Evolutionary conservation across 177 flowering plant species (phyloP), one percentile per base, ranked within the genome.

Genomic region (Vitis hybrid): DNA sequence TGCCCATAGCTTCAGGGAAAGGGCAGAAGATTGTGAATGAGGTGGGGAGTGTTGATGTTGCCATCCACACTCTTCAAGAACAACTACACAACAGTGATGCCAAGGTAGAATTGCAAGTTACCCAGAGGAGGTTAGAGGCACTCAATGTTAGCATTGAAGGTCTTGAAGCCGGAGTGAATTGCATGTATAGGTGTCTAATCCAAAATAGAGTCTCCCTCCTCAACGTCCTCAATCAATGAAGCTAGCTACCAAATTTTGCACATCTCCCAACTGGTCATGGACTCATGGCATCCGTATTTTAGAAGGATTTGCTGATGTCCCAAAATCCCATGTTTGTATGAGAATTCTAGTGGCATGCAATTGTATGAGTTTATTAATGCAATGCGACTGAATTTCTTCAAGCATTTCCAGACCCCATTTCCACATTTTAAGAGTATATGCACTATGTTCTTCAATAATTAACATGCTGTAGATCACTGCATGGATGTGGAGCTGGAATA

Each of bases 161-260:
- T 10, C 70, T 86, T 60, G 85, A 83, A 65, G 62, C 65, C 33
- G 82, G 77, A 58, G 49, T 82, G 47, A 78, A 85, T 38, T 44
- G 73, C 58, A 19, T 80, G 60, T 83, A 77, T 20, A 83, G 74
- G 59, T 76, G 82, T 31, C 64, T 85, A 12, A 63, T 84, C 22
- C 80, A 81, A 68, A 74, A 81, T 61, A 83, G 85, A 73, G 86
- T 81, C 24, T 83, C 82, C 5, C 80, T 87, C n/a, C 81, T 87
- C 56, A 85, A 85, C 68, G 75, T 86, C 63, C 61, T 84, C 17
- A 74, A 76, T 15, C 44, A 54, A 51, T 78, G 38, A 82, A 72
- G 10, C 19, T 11, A 11, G 11, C 80, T 69, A 6, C 19, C 18
- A 11, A 15, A 57, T n/a, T 67, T 58, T 44, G 54, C 18, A 68